Conservation (phyloP, 768 basidiomycete genomes). For the Cystobasidium onofrii region DNA sequence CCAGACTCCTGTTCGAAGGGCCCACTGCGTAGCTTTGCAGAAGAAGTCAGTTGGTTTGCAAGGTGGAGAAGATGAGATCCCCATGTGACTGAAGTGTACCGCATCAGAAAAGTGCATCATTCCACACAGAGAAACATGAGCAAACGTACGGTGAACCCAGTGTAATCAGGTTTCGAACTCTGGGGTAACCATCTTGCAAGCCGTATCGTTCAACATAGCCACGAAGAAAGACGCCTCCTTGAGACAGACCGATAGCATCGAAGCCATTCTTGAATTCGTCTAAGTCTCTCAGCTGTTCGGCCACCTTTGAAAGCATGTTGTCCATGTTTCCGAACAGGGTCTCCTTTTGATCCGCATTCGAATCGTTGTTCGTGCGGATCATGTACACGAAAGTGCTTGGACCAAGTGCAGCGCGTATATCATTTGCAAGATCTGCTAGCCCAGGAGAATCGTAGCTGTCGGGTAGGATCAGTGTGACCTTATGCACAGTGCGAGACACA, state of each 20-base stretch:
- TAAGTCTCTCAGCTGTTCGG: conserved; percentile 43
- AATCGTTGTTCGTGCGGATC: conserved; percentile 43
- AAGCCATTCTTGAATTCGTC: conserved; percentile 44
- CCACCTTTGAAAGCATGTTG: conserved; percentile 42
- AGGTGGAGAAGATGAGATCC: conserved; percentile 21
- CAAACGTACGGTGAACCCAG: conserved; percentile 42
- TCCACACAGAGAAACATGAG: too few species aligned
- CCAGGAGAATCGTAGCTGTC: conserved; percentile 44
- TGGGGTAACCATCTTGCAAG: conserved; percentile 28
- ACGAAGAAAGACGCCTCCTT: conserved; percentile 48
- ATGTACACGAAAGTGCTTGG: conserved; percentile 46
- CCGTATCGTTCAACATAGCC: conserved; percentile 47
- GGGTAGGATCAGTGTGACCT: too few species aligned
- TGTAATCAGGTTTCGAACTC: conserved; percentile 47
- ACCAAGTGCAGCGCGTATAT: conserved; percentile 41
- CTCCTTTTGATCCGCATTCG: conserved; percentile 44
- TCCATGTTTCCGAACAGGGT: conserved; percentile 46
- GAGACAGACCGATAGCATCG: conserved; percentile 49
- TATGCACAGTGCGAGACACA: too few species aligned
- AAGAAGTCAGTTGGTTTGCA: neutral
- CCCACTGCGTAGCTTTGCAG: conserved; percentile 8
- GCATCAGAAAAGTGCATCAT: conserved; percentile 33
- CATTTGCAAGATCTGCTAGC: conserved; percentile 43
- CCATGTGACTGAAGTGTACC: conserved; percentile 44
- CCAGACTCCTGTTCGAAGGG: conserved; percentile 35